Evolutionary conservation across 2,329 filamentous ascomycete species (phyloP).

Genomic region (Penicillium sp.): DNA sequence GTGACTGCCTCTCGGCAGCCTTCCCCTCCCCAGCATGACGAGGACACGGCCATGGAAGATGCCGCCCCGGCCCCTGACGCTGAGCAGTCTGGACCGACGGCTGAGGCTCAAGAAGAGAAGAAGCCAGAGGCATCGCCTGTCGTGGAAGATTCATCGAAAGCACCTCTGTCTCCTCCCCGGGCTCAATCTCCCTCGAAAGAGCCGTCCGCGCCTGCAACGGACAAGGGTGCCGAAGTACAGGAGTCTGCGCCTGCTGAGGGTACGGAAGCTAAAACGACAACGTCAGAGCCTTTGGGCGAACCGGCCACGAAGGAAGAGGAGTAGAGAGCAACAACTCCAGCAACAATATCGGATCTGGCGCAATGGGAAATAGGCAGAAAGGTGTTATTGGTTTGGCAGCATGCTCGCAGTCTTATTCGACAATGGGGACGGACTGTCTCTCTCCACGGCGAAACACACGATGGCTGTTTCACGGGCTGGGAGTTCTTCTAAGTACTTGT

Average conservation of each 20-base stretch:
- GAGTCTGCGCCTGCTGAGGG: slow-evolving; percentile 15
- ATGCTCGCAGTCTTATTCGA: slow-evolving; percentile 24
- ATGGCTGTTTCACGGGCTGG: slow-evolving; percentile 9
- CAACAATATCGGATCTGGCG: slow-evolving; percentile 38
- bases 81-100: slow-evolving; percentile 21
- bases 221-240: slow-evolving; percentile 13
- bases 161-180: slow-evolving; percentile 23
- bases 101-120: slow-evolving; percentile 28
- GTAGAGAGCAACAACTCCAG: slow-evolving; percentile 26
- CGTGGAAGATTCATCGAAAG: slow-evolving; percentile 22
- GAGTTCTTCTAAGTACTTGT: not conserved
- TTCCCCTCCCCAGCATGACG: slow-evolving; percentile 36
- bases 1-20: slow-evolving; percentile 35
- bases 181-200: slow-evolving; percentile 28
- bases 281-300: slow-evolving; percentile 24
- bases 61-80: slow-evolving; percentile 27
- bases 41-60: slow-evolving; percentile 47
- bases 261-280: slow-evolving; percentile 21
- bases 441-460: slow-evolving; percentile 10
- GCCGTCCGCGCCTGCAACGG: slow-evolving; percentile 14
- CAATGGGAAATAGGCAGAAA: slow-evolving; percentile 39
- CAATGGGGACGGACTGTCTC: slow-evolving; percentile 14
- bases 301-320: slow-evolving; percentile 38
- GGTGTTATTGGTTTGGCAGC: slow-evolving; percentile 40
- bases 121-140: slow-evolving; percentile 29